Conservation (phyloP, 2,329 filamentous ascomycete species). For the Davidsoniella neocaledoniae region DNA sequence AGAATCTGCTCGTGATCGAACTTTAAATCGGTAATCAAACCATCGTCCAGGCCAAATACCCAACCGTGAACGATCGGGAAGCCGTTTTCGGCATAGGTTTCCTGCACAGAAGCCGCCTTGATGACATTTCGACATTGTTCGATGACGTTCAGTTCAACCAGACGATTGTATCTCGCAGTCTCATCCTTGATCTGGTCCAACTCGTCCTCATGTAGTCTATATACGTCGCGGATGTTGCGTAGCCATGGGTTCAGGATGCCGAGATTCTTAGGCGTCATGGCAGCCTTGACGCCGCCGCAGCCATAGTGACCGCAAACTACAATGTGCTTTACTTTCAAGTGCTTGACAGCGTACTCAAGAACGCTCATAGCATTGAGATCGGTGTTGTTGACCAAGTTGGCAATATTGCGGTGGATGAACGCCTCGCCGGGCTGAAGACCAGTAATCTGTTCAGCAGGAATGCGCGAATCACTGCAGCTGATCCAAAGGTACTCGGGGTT, state of each 20-base stretch:
- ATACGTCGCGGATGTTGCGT: constrained; percentile 57
- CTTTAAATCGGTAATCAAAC: constrained; percentile 47
- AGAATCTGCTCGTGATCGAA: constrained; percentile 43
- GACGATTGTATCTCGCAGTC: constrained; percentile 44
- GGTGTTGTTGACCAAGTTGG: constrained; percentile 65
- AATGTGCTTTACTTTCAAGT: constrained; percentile 68
- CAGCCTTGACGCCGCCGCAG: constrained; percentile 60
- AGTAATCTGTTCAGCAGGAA: constrained; percentile 79
- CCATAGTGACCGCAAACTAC: constrained; percentile 66
- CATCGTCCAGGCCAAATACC: constrained; percentile 55
- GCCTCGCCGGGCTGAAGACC: constrained; percentile 75
- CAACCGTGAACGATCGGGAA: constrained; percentile 58
- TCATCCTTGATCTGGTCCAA: constrained; percentile 45
- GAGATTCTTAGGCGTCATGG: constrained; percentile 53
- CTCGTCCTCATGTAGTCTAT: constrained; percentile 53
- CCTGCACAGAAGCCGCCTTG: constrained; percentile 66
- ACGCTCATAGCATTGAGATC: constrained; percentile 70
- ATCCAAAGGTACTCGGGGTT: constrained; percentile 67
- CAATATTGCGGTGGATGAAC: constrained; percentile 91
- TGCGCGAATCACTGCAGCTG: constrained; percentile 77
- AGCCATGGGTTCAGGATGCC: constrained; percentile 60
- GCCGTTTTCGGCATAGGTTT: constrained; percentile 44
- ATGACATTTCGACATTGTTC: constrained; percentile 63
- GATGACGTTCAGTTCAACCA: constrained; percentile 72
- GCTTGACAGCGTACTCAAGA: constrained; percentile 71